Conservation (phyloP, 768 basidiomycete species). For the Xanthoconium stramineum region DNA sequence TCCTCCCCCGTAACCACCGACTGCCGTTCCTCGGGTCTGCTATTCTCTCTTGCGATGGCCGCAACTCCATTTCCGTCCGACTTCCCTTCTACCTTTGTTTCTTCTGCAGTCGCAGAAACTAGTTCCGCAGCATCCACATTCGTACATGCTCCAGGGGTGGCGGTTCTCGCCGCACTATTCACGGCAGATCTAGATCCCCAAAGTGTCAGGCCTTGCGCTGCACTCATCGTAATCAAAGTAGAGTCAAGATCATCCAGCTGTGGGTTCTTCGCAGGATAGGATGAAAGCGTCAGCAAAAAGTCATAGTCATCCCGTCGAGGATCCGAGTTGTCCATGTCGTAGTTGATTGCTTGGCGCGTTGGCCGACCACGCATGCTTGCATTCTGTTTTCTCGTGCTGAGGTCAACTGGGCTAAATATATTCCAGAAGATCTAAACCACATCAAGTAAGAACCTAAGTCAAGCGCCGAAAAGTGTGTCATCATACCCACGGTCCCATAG, state of each 20-base stretch:
- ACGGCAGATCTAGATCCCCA: conserved; percentile 33
- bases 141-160: background rate
- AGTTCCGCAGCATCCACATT: background rate
- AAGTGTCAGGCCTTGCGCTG: conserved; percentile 48
- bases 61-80: background rate
- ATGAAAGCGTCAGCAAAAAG: conserved; percentile 43
- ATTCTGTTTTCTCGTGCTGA: conserved; percentile 40
- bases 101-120: background rate
- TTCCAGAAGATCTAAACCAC: conserved; percentile 43
- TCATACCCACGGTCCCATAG: conserved; percentile 54
- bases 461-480: background rate
- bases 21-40: background rate
- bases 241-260: conserved; percentile 49
- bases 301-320: conserved; percentile 47
- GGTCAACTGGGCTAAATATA: conserved; percentile 37
- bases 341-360: conserved; percentile 13
- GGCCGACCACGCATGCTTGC: conserved; percentile 37
- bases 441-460: background rate
- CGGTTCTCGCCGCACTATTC: background rate
- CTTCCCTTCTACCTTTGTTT: background rate
- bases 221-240: conserved; percentile 42
- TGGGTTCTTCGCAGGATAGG: conserved; percentile 38
- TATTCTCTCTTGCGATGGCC: background rate
- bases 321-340: conserved; percentile 11
- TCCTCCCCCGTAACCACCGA: conserved; percentile 16